Evolutionary conservation across 2,329 filamentous ascomycete species (phyloP), one percentile per base, ranked within the genome.

Genomic region (Ophiognomonia clavigignenti-juglandacearum): DNA sequence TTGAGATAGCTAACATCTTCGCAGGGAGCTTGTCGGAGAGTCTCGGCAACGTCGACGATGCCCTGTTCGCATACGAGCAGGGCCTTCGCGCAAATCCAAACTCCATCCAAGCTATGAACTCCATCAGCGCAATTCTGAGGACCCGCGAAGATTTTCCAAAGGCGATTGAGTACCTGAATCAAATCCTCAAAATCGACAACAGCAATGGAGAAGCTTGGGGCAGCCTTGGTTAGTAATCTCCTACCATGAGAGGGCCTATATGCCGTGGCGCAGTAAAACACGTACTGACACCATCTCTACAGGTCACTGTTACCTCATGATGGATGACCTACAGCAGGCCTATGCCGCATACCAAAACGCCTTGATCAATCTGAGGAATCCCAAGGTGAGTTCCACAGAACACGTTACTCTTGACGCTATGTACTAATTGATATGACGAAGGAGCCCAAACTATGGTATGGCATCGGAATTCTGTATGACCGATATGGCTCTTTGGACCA

Each of bases 241-340:
- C 37, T 24, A 26, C 19, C 44, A 8, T 32, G n/a, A 6, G 23
- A 20, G 79, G 64, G 45, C 20, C 23, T 8, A n/a, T 40, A 2
- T 8, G 22, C n/a, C 31, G 27, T n/a, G 42, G 29, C 6, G 22
- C n/a, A 24, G 16, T 8, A 13, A 20, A 19, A 49, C 36, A 34
- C 37, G n/a, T 42, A 55, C 58, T 63, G 41, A 61, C 57, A 57
- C 35, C 58, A 55, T 20, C 22, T 45, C 24, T 37, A 13, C 57
- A 92, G 89, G 93, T n/a, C 93, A 97, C 65, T 97, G 93, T 70
- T 95, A 92, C 64, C 75, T 98, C 22, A 98, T 98, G 93, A 95
- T 96, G 80, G 93, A 98, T 61, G 92, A 96, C 60, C 71, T 97
- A 27, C 93, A 97, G 68, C 90, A 97, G 62, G 93, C 93, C 1